These are phyloP conservation scores for Cupressus sempervirens DNA, from an alignment of 75 land plant species.

Conservation along the genomic window DNA sequence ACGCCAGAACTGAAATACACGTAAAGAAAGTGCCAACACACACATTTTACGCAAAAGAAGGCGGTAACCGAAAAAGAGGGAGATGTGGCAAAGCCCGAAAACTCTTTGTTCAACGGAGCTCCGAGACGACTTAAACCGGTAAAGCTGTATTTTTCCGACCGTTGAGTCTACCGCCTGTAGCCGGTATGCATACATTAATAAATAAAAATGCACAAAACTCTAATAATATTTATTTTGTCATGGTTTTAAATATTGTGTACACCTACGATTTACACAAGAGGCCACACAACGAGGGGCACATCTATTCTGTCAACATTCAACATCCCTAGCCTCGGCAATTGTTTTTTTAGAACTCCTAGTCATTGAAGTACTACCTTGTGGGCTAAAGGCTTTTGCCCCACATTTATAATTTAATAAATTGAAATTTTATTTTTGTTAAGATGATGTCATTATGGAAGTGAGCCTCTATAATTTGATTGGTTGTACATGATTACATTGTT, in stretches of 20 bases:
- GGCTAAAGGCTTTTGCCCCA: no score
- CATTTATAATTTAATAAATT: no score
- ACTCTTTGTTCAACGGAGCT: background rate
- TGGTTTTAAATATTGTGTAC: background rate
- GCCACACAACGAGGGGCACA: slow-evolving; percentile 22
- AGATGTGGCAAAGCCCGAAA: background rate
- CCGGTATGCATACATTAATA: background rate
- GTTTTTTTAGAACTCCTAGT: no score
- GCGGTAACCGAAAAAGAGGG: background rate
- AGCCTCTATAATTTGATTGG: no score
- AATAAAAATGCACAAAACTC: background rate
- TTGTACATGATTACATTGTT: no score
- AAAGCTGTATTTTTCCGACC: background rate
- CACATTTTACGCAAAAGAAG: background rate
- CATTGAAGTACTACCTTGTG: no score
- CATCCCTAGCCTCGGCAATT: no score
- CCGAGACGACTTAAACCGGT: background rate
- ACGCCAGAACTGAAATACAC: background rate
- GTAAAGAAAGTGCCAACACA: background rate
- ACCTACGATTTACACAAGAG: background rate
- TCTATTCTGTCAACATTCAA: no score
- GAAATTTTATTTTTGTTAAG: no score
- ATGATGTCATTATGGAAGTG: no score
- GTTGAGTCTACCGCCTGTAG: background rate
- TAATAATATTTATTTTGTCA: background rate